Base-by-base conservation (phyloP, 208 protist species). In the Leishmania guyanensis region DNA sequence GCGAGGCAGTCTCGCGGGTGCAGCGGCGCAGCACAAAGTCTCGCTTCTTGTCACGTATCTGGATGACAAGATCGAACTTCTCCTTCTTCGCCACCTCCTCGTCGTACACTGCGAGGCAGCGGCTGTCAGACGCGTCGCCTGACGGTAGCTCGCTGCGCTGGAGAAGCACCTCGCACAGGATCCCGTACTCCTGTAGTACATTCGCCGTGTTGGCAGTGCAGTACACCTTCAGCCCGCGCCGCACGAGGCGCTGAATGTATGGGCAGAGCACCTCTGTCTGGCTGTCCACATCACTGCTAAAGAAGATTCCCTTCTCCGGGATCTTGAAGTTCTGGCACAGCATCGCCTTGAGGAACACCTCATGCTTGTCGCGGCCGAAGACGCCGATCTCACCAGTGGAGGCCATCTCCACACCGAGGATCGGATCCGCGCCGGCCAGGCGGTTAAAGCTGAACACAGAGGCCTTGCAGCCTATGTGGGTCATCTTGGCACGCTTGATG, bases 381-480 rank as follows among this genome's bases (percentile, higher is more conserved):
- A 98, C 98, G 26, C 97, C 98, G n/a, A 99, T 97, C 88, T 99
- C 98, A 73, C 98, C 98, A 10, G 96, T 99, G 39, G 96, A 98
- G 10, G 98, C 96, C 99, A 99, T 99, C 89, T 99, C 99, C 9
- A 99, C 99, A 66, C 99, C 98, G 10, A 99, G 89, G 36, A 99
- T 96, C n/a, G 99, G 99, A 86, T 99, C 99, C 10, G 99, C 98
- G 65, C 98, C 98, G 68, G 90, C 89, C 39, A 99, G 93, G 78
- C 99, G 97, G 82, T 95, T 98, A 90, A 99, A 99, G 71, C 98
- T 99, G 90, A 99, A 99, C 94, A 99, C 98, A 69, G 98, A 98
- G 26, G 98, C 98, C 89, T 99, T 99, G 79, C 99, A 98, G 79
- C 95, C 95, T 73, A 98, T 95, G 89, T 98, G 91, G 22, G 90